These are phyloP conservation scores for Claviceps spartinae DNA, from an alignment of 2,329 filamentous ascomycete species.

Conservation along the genomic window DNA sequence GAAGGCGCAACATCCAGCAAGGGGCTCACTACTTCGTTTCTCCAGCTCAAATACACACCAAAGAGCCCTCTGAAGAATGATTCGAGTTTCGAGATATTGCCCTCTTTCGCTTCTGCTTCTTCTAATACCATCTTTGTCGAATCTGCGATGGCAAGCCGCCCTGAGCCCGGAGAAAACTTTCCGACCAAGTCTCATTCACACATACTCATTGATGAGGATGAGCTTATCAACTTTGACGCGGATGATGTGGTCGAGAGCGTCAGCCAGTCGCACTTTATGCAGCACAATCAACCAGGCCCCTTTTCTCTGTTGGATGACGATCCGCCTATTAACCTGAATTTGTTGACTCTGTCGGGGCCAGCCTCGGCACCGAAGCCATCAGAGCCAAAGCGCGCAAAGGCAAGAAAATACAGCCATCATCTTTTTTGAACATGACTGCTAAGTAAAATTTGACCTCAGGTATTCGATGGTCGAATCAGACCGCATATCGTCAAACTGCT, in stretches of 20 bases:
- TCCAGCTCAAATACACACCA: background rate
- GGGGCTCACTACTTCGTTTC: background rate
- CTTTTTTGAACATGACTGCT: too few relatives aligned
- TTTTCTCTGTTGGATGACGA: conserved; percentile 1
- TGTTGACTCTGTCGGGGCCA: background rate
- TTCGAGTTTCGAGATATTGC: background rate
- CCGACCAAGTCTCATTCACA: background rate
- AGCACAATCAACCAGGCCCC: background rate
- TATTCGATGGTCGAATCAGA: background rate
- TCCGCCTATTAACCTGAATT: background rate
- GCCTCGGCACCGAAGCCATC: background rate
- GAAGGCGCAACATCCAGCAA: background rate
- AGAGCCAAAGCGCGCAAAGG: background rate
- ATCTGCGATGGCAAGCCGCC: background rate
- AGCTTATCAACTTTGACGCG: background rate
- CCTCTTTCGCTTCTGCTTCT: background rate
- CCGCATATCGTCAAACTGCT: conserved; percentile 6
- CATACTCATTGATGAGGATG: conserved; percentile 1
- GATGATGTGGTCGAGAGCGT: background rate
- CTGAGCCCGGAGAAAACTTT: conserved; percentile 1
- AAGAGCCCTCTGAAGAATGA: background rate
- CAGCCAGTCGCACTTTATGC: background rate
- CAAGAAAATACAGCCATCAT: background rate
- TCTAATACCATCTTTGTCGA: background rate
- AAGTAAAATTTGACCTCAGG: too few relatives aligned